phyloP scores from a whole-genome alignment of 2,329 filamentous ascomycete species.

The Periconia macrospinosa region DNA sequence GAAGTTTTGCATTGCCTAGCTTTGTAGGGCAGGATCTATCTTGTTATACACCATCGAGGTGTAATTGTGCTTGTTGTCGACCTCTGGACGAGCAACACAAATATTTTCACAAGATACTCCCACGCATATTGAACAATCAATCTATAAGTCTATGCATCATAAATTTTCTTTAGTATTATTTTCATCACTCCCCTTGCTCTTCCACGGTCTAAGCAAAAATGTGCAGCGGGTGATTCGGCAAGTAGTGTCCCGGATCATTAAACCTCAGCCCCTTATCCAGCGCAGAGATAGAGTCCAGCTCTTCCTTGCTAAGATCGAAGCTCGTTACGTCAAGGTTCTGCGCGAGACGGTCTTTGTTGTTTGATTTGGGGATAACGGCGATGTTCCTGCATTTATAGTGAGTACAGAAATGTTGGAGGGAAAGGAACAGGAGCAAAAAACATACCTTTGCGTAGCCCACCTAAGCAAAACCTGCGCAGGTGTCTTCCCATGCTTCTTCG shows the following conservation, averaged over 20 bases:
- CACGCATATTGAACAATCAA: no score
- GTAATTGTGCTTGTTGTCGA: no score
- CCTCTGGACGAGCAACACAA: no score
- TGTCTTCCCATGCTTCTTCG: conserved; percentile 70
- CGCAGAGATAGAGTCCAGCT: conserved; percentile 33
- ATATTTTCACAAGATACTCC: no score
- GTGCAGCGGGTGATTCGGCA: conserved; percentile 24
- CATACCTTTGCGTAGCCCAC: conserved; percentile 74
- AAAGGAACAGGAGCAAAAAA: not conserved
- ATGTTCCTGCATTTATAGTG: conserved; percentile 50
- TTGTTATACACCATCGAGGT: no score
- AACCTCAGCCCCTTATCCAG: conserved; percentile 36
- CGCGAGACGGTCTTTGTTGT: conserved; percentile 21
- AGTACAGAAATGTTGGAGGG: not conserved
- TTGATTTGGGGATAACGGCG: conserved; percentile 26
- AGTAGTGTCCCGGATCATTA: conserved; percentile 34
- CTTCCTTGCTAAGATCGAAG: conserved; percentile 25
- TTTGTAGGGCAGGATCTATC: no score
- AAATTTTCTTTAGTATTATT: no score
- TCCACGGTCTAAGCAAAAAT: conserved; percentile 20
- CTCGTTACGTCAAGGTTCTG: conserved; percentile 36
- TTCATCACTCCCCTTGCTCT: no score
- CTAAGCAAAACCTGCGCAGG: conserved; percentile 79
- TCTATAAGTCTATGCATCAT: no score
- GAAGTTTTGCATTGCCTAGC: no score